These are phyloP conservation scores for Aschersonia sp. DNA, from an alignment of 2,329 filamentous ascomycete species.

Conservation along the genomic window DNA sequence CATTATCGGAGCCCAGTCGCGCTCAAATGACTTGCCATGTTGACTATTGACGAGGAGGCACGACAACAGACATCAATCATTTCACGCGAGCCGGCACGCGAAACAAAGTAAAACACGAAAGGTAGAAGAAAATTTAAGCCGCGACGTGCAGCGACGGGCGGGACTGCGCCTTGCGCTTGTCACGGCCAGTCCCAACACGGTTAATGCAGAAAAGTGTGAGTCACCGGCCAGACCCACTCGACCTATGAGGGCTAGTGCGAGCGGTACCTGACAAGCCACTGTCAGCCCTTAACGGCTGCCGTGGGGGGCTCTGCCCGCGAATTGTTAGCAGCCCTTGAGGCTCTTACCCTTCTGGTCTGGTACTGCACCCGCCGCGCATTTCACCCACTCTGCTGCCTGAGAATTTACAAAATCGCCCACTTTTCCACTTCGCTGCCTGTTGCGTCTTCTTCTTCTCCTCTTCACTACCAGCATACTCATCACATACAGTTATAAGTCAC, in stretches of 20 bases:
- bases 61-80: too few species aligned
- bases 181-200: constrained; percentile 14
- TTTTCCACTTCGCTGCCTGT: constrained; percentile 11
- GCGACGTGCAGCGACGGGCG: background rate
- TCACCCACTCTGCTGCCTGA: constrained; percentile 26
- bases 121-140: background rate
- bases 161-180: background rate
- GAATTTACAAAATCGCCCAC: constrained; percentile 26
- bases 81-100: too few species aligned
- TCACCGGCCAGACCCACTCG: constrained; percentile 17
- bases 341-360: background rate
- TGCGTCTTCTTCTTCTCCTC: constrained; percentile 14
- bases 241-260: constrained; percentile 8
- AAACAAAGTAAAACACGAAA: background rate
- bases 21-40: background rate
- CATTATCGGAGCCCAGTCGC: background rate
- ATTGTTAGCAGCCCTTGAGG: background rate
- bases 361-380: constrained; percentile 7
- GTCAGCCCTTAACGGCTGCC: constrained; percentile 1
- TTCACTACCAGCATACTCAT: constrained; percentile 16
- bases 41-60: background rate
- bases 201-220: constrained; percentile 18
- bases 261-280: constrained; percentile 4
- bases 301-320: background rate
- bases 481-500: constrained; percentile 17